Conservation (phyloP, 805 yeast genomes). For the Zygotorulaspora florentina region DNA sequence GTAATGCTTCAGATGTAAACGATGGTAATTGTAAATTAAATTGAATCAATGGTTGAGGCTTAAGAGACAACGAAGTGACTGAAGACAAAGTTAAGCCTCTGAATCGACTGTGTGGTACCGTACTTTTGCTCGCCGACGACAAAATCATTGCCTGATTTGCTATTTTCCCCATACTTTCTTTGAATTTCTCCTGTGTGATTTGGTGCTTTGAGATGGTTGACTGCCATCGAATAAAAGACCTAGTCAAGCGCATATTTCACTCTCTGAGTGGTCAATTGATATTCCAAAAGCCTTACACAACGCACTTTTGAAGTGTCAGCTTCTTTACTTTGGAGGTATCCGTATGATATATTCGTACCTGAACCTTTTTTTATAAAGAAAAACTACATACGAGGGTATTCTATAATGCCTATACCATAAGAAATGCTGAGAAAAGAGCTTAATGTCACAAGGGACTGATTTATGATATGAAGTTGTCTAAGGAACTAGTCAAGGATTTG, state of each 20-base stretch:
- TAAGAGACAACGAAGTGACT: constrained; percentile 72
- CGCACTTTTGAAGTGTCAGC: too few species aligned
- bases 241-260: too few species aligned
- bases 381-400: too few species aligned
- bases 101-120: constrained; percentile 18
- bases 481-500: not conserved
- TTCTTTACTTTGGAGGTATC: too few species aligned
- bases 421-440: too few species aligned
- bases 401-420: too few species aligned
- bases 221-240: constrained; percentile 8
- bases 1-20: constrained; percentile 64
- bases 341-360: too few species aligned
- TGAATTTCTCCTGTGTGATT: constrained; percentile 27
- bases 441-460: too few species aligned
- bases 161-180: constrained; percentile 43
- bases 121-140: constrained; percentile 44
- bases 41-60: constrained; percentile 73
- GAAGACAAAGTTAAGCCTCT: constrained; percentile 83
- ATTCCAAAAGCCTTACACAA: too few species aligned
- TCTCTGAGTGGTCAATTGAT: not conserved
- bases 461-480: not conserved
- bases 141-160: constrained; percentile 56
- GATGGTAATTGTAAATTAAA: constrained; percentile 88
- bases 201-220: constrained; percentile 15
- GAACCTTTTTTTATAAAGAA: too few species aligned